A percentile compares a stretch with the other conserved stretches of the same genome.
Evolutionary conservation across 1,284 basidiomycete species (phyloP).

Genomic region (Vanrija pseudolonga): DNA sequence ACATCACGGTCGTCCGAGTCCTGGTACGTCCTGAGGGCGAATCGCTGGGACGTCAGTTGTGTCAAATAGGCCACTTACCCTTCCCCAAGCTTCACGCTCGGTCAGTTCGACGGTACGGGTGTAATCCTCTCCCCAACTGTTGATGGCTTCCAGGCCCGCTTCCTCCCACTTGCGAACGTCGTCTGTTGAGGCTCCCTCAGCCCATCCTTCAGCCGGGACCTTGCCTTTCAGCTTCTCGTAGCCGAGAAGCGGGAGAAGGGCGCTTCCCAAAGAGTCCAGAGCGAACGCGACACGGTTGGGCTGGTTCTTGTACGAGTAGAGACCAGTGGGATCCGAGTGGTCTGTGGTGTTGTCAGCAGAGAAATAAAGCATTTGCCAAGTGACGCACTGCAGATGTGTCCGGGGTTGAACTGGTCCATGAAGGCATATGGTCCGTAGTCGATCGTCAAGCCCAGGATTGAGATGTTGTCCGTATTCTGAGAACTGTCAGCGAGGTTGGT

Average conservation of each 20-base stretch:
- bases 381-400: conserved; percentile 74
- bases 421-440: conserved; percentile 94
- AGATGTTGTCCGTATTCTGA: conserved; percentile 85
- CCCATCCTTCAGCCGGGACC: conserved; percentile 63
- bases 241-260: conserved; percentile 76
- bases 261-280: conserved; percentile 65
- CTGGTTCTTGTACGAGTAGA: conserved; percentile 70
- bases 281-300: conserved; percentile 62
- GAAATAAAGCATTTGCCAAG: background rate
- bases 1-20: conserved; percentile 57
- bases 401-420: conserved; percentile 83
- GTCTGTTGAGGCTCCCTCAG: conserved; percentile 58
- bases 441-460: conserved; percentile 83
- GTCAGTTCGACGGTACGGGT: conserved; percentile 59
- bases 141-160: conserved; percentile 55
- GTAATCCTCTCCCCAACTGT: conserved; percentile 54
- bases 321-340: conserved; percentile 78
- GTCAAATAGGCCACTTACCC: conserved; percentile 50
- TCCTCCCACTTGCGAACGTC: conserved; percentile 63
- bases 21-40: conserved; percentile 62
- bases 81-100: conserved; percentile 64
- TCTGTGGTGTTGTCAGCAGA: conserved; percentile 45
- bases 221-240: conserved; percentile 59
- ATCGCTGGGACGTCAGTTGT: conserved; percentile 55
- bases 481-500: background rate